Base-by-base conservation (phyloP, 345 rosid genomes). In the Limnanthes douglasii region DNA sequence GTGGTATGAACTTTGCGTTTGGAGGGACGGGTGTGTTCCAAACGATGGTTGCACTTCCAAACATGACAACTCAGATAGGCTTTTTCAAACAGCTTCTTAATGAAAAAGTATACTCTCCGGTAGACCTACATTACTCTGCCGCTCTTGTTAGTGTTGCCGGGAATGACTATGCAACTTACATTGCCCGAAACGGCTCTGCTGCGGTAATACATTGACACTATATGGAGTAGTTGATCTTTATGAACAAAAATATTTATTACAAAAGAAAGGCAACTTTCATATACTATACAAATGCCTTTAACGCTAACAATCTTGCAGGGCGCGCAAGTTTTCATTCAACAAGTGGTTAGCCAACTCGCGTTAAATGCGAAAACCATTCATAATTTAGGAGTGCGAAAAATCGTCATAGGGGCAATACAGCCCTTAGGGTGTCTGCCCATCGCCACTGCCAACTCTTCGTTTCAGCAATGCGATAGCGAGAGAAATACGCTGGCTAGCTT, bases 11-110 rank as follows among this genome's bases (percentile, higher is more conserved):
- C 45, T 79, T 73, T 39, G 97, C 95, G 0, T 65, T 46, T 14
- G 97, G 95, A 33, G 93, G 90, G 13, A 73, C 90, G 0, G 92
- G 97, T 3, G 92, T 83, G 26, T 76, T 88, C 23, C 54, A 69
- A 16, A 72, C 93, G 2, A 2, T 33, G 5, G 11, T 8, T 17
- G 24, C 54, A 8, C 41, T 32, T 4, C 95, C 95, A 11, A 76
- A 88, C 45, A 72, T 83, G 95, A 74, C 75, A 0, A 52, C 66
- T 39, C 97, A 88, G 43, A 79, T 83, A 22, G 70, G 56, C 45
- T 58, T 43, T 39, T 68, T 83, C 31, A 55, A 73, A 36, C 47
- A 43, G 5, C 42, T 68, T 11, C 50, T 76, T 10, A 41, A 53
- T 13, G 54, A 64, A 1, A 37, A 43, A 13, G 34, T 64, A 12